Evolutionary conservation across 2,329 filamentous ascomycete species (phyloP), one percentile per base, ranked within the genome.

Genomic region (Alternaria sp.): DNA sequence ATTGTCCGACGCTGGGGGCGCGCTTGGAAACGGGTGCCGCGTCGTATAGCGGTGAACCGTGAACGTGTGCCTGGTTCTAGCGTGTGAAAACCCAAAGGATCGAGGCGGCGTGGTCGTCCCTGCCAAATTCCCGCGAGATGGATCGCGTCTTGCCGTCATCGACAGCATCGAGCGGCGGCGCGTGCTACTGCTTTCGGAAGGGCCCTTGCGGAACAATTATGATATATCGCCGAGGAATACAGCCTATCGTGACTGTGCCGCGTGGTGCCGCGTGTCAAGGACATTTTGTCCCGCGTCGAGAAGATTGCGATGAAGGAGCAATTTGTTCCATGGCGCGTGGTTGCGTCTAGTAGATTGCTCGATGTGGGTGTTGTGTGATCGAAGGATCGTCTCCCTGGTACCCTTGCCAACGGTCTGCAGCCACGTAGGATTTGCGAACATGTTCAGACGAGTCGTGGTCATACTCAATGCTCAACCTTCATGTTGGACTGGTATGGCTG

Each of bases 391-490:
- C 12, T 50, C 26, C 43, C 52, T 21, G 52, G 49, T 36, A 56
- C 52, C 51, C 47, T 45, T 57, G 52, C 58, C 57, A 66, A 61
- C 44, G 44, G 57, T 49, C 61, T 63, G 51, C 57, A 63, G 51
- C 36, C 61, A 63, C 44, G 21, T 51, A 60, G 51, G 61, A 59
- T 60, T 54, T 46, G 50, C 45, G 50, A 60, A 60, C 61, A 51
- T 54, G 56, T 47, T 52, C 26, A 43, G 46, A 46, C 49, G 59
- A 62, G 54, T 50, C 47, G 47, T 52, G 43, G 45, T 54, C 52
- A 47, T 47, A 21, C 62, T 75, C 70, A 77, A 50, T 80, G 77
- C 69, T 81, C 79, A 23, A 76, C 76, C 69, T 81, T 81, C 77
- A 81, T 79, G 64, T 80, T 80, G 8, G 75, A 70, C 45, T 74